Conservation (phyloP, 768 basidiomycete species). For the Mycena filopes region DNA sequence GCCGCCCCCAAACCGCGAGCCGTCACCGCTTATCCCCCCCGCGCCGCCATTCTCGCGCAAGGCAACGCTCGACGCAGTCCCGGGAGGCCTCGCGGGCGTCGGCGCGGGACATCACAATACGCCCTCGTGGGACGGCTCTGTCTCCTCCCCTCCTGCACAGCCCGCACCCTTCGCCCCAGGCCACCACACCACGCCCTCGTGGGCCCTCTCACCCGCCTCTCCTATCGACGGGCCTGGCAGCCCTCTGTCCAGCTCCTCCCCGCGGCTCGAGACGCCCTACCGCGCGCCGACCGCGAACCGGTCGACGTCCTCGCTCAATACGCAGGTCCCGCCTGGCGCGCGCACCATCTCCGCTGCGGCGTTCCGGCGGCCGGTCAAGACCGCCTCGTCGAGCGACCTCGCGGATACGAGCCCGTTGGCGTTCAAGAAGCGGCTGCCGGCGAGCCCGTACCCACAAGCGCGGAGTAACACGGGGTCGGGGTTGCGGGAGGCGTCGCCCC, state of each 20-base stretch:
- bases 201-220: constrained; percentile 22
- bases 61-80: background rate
- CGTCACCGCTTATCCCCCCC: constrained; percentile 29
- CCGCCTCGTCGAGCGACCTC: constrained; percentile 37
- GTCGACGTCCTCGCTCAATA: constrained; percentile 47
- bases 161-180: constrained; percentile 14
- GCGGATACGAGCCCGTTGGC: constrained; percentile 60
- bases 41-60: constrained; percentile 21
- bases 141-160: background rate
- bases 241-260: constrained; percentile 32
- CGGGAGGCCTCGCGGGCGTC: background rate
- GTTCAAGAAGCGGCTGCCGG: constrained; percentile 60
- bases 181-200: constrained; percentile 31
- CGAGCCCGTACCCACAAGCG: constrained; percentile 52
- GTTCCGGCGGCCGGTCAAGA: constrained; percentile 65
- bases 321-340: constrained; percentile 47
- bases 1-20: constrained; percentile 24
- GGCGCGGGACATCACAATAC: constrained; percentile 4
- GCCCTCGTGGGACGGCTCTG: constrained; percentile 21
- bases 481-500: constrained; percentile 11
- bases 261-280: constrained; percentile 38
- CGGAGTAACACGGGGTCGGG: constrained; percentile 16
- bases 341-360: constrained; percentile 82
- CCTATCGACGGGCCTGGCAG: constrained; percentile 4
- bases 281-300: constrained; percentile 41